Evolutionary conservation across 2,329 filamentous ascomycete species (phyloP).

Genomic region (Xylaria sp.): DNA sequence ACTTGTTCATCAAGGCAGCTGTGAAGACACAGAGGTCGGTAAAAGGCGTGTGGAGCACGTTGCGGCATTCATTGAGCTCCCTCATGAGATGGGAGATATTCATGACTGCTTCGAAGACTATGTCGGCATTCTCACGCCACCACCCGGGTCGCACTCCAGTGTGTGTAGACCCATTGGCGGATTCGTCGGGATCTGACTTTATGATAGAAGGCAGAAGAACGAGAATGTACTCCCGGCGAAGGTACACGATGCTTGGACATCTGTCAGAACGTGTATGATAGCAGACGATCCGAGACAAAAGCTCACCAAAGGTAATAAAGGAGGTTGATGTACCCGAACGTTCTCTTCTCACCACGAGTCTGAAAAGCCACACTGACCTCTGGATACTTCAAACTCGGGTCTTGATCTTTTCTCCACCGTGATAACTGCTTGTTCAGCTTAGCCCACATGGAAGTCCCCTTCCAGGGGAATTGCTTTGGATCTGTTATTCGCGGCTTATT

Average conservation of each 20-base stretch:
- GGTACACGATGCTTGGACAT: conserved; percentile 7
- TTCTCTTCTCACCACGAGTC: conserved; percentile 17
- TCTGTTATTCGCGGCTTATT: conserved; percentile 15
- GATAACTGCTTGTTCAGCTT: conserved; percentile 12
- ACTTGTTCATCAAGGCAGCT: conserved; percentile 15
- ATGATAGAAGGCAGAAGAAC: conserved; percentile 9
- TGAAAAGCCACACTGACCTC: conserved; percentile 16
- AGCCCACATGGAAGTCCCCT: conserved; percentile 14
- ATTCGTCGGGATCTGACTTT: conserved; percentile 14
- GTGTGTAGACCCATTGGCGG: conserved; percentile 16
- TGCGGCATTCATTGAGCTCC: conserved; percentile 15
- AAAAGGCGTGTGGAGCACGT: conserved; percentile 16
- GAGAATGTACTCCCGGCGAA: conserved; percentile 15
- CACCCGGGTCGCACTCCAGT: conserved; percentile 13
- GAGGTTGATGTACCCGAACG: conserved; percentile 19
- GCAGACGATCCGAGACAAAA: background rate
- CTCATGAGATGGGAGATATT: conserved; percentile 19
- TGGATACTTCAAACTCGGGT: conserved; percentile 16
- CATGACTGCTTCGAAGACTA: conserved; percentile 15
- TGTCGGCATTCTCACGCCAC: conserved; percentile 17
- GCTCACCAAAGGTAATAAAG: conserved; percentile 19
- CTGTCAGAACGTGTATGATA: background rate
- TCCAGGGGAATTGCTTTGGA: conserved; percentile 18
- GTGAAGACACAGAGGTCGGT: conserved; percentile 19
- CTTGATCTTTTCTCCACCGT: conserved; percentile 16